Conservation (phyloP, 129 eudicot genomes). For the Rutidosis leptorrhynchoides region DNA sequence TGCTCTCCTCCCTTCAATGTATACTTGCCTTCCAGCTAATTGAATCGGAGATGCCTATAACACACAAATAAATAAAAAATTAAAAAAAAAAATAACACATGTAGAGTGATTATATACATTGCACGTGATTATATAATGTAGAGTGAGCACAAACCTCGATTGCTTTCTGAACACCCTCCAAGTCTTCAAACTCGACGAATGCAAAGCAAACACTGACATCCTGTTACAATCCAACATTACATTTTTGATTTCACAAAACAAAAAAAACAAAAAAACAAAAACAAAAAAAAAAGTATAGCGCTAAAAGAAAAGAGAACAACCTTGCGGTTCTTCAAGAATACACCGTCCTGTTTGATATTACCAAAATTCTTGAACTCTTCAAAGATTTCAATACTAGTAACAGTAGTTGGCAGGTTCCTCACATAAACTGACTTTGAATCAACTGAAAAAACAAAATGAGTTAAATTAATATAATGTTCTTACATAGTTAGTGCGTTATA, state of each 20-base stretch:
- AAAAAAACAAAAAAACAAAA: too few species aligned
- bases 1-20: constrained; percentile 80
- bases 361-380: constrained; percentile 69
- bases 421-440: constrained; percentile 87
- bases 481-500: background rate
- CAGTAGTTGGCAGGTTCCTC: constrained; percentile 77
- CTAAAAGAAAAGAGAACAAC: constrained; percentile 31
- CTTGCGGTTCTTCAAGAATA: constrained; percentile 66
- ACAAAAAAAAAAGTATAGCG: background rate
- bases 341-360: constrained; percentile 57
- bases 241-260: background rate
- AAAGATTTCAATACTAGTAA: constrained; percentile 57
- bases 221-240: constrained; percentile 33
- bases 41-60: constrained; percentile 85
- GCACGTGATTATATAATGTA: background rate
- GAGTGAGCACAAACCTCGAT: constrained; percentile 46
- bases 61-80: too few species aligned
- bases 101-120: too few species aligned
- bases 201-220: constrained; percentile 76
- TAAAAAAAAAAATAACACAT: too few species aligned
- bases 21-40: constrained; percentile 73
- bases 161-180: constrained; percentile 63
- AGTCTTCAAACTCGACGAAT: constrained; percentile 80
- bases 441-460: constrained; percentile 34
- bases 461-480: background rate